Evolutionary conservation across 305 asterid species (phyloP).

Genomic region (Fraxinus velutina): DNA sequence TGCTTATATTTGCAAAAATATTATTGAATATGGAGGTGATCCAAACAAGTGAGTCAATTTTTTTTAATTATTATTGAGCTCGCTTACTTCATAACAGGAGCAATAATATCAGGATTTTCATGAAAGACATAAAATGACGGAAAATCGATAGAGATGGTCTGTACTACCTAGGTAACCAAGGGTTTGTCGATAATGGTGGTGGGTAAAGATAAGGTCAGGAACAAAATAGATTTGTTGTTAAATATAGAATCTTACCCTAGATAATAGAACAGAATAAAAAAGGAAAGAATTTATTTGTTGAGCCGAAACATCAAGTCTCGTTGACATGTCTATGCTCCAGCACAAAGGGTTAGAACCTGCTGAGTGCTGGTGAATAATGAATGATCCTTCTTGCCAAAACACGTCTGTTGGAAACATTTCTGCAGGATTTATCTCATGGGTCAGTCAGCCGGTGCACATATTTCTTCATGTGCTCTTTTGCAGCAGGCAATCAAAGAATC

Average conservation of each 20-base stretch:
- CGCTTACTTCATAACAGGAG: constrained; percentile 5
- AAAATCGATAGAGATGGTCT: constrained; percentile 12
- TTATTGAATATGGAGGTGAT: constrained; percentile 82
- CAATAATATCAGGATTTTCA: neutral
- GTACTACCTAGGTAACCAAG: constrained; percentile 4
- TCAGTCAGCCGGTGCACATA: constrained; percentile 99
- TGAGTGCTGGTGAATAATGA: neutral
- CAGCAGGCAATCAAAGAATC: constrained; percentile 85
- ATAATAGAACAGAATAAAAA: neutral
- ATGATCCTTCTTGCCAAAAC: constrained; percentile 6
- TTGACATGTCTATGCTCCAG: neutral
- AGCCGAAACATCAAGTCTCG: neutral
- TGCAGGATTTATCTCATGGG: constrained; percentile 91
- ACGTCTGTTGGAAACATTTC: neutral
- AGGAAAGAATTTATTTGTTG: neutral
- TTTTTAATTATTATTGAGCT: neutral
- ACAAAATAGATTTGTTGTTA: neutral
- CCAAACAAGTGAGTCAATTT: constrained; percentile 57
- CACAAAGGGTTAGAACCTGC: neutral
- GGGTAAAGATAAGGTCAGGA: neutral
- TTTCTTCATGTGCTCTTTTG: constrained; percentile 80
- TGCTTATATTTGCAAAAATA: constrained; percentile 58
- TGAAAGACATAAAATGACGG: constrained; percentile 1
- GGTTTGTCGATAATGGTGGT: constrained; percentile 2
- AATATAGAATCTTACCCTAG: constrained; percentile 1